Conservation (phyloP, 2,329 filamentous ascomycete genomes). For the Hypoxylon sp. region DNA sequence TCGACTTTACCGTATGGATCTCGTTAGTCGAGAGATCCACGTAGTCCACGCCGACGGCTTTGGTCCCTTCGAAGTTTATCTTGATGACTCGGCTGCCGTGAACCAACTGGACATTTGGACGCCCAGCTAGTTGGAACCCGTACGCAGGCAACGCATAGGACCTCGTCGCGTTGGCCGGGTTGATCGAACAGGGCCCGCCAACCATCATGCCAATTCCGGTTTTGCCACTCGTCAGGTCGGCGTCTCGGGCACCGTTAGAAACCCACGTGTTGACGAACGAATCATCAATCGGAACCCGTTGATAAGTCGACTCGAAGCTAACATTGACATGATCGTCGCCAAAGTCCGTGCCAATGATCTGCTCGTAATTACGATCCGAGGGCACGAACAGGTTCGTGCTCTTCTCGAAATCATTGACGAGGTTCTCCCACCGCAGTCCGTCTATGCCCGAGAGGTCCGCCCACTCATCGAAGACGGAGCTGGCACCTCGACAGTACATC, state of each 20-base stretch:
- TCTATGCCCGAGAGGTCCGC: conserved; percentile 35
- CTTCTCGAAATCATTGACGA: conserved; percentile 34
- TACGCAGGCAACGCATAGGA: conserved; percentile 38
- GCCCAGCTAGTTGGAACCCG: conserved; percentile 23
- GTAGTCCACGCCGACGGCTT: conserved; percentile 54
- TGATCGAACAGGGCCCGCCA: conserved; percentile 23
- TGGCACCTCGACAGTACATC: conserved; percentile 40
- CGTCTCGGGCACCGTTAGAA: conserved; percentile 20
- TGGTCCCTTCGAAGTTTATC: conserved; percentile 51
- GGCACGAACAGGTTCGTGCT: conserved; percentile 34
- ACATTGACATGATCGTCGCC: conserved; percentile 30
- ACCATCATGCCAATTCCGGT: conserved; percentile 39
- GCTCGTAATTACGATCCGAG: conserved; percentile 28
- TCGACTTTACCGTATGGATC: conserved; percentile 48
- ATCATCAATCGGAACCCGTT: conserved; percentile 16
- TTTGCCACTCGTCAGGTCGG: conserved; percentile 31
- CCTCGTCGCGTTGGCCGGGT: conserved; percentile 32
- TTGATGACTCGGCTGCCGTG: conserved; percentile 51
- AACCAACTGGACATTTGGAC: conserved; percentile 33
- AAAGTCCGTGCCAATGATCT: conserved; percentile 32
- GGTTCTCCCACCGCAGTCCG: conserved; percentile 33
- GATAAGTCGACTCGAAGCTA: conserved; percentile 23
- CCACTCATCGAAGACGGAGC: conserved; percentile 43
- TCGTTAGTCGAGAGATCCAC: conserved; percentile 45
- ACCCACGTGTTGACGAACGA: conserved; percentile 30